Evolutionary conservation across 805 yeast genomes (phyloP).

Genomic region (Myxozyma neglecta): DNA sequence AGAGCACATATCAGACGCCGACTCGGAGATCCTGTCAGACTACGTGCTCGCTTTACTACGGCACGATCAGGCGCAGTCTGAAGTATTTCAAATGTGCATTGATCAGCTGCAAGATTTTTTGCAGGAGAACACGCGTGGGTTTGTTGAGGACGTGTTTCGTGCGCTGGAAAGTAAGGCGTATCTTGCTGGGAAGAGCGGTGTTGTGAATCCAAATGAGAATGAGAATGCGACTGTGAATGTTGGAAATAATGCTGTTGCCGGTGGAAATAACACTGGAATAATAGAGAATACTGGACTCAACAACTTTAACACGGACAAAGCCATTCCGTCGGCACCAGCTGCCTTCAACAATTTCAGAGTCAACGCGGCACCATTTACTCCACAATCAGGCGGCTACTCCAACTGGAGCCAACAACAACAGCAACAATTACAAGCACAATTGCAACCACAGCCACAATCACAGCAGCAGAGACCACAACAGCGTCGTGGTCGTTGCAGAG

Average conservation of each 20-base stretch:
- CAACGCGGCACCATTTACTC: neutral
- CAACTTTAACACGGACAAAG: too few relatives aligned
- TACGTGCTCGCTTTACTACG: conserved; percentile 48
- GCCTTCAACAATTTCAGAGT: neutral
- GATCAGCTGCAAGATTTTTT: conserved; percentile 47
- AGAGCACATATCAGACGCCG: conserved; percentile 42
- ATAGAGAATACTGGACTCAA: too few relatives aligned
- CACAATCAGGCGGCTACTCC: neutral
- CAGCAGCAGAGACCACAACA: neutral
- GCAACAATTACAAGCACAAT: neutral
- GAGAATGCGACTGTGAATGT: too few relatives aligned
- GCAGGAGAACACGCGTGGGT: conserved; percentile 35
- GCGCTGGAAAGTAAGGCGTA: conserved; percentile 33
- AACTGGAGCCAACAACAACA: conserved; percentile 1
- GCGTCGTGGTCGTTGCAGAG: conserved; percentile 20
- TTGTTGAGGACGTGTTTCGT: conserved; percentile 41
- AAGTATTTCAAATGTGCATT: conserved; percentile 40
- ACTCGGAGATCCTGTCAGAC: conserved; percentile 47
- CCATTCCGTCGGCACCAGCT: neutral
- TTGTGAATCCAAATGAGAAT: too few relatives aligned
- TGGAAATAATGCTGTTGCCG: too few relatives aligned
- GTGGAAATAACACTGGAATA: too few relatives aligned
- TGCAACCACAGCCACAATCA: conserved; percentile 5
- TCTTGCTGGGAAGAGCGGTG: too few relatives aligned
- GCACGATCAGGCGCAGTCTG: conserved; percentile 42